phyloP scores from a whole-genome alignment of 2,329 filamentous ascomycete genomes.

The Triangularia setosa region DNA sequence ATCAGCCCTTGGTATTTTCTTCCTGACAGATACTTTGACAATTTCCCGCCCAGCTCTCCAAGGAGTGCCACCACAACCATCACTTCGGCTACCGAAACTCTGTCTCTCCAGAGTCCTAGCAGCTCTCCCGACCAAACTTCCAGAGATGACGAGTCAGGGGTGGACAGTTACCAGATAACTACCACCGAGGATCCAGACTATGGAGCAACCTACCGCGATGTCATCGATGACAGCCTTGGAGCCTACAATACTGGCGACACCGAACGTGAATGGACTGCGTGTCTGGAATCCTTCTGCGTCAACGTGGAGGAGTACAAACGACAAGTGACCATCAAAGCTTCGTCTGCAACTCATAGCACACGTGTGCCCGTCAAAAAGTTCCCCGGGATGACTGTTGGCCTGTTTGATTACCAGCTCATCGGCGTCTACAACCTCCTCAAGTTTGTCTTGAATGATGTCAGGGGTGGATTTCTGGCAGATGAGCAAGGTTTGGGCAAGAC shows the following conservation, averaged over 20 bases:
- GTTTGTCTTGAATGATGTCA: constrained; percentile 11
- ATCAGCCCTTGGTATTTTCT: neutral
- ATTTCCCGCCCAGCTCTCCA: neutral
- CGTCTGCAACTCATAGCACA: neutral
- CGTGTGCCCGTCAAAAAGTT: constrained; percentile 22
- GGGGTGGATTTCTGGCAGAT: constrained; percentile 22
- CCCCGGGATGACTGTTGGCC: constrained; percentile 19
- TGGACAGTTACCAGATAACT: neutral
- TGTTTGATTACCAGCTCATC: constrained; percentile 27
- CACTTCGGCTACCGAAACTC: neutral
- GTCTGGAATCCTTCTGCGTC: constrained; percentile 21
- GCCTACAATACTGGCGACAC: constrained; percentile 21
- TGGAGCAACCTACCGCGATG: constrained; percentile 11
- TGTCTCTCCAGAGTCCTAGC: neutral
- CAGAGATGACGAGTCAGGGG: neutral
- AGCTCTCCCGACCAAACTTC: neutral
- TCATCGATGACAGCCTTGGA: constrained; percentile 21
- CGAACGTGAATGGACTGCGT: constrained; percentile 10
- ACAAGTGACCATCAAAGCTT: neutral
- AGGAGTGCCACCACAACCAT: neutral
- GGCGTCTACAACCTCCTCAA: constrained; percentile 19
- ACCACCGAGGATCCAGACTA: constrained; percentile 20
- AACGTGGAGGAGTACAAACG: constrained; percentile 7
- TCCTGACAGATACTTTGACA: neutral
- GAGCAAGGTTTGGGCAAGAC: constrained; percentile 27